Conservation (phyloP, 768 basidiomycete genomes). For the Naganishia friedmannii region DNA sequence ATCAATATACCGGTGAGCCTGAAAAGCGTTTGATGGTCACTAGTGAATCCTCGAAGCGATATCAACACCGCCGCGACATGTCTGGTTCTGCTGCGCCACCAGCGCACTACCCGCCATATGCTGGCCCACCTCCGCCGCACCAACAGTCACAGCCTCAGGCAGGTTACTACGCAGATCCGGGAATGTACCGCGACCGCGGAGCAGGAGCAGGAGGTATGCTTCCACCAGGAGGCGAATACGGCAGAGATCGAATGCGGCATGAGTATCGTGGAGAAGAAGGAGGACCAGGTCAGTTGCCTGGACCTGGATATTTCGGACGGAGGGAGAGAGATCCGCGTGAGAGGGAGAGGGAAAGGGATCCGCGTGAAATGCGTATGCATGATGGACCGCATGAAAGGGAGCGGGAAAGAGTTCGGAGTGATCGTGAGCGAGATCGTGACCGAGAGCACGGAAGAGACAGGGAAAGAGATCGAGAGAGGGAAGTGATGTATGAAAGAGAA, state of each 20-base stretch:
- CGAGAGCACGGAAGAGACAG: neutral
- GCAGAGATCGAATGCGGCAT: neutral
- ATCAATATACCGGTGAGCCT: too few relatives aligned
- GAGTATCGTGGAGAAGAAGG: neutral
- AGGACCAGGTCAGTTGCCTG: neutral
- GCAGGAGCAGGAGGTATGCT: neutral
- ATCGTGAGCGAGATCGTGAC: constrained; percentile 6
- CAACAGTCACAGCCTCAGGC: neutral
- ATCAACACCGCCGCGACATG: neutral
- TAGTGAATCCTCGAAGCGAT: neutral
- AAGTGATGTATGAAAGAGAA: constrained; percentile 31
- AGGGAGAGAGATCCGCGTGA: constrained; percentile 4
- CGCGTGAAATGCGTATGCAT: constrained; percentile 13
- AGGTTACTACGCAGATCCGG: neutral
- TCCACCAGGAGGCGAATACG: neutral
- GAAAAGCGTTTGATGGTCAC: too few relatives aligned
- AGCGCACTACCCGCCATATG: too few relatives aligned
- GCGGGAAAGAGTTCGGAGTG: constrained; percentile 33
- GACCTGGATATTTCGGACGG: neutral
- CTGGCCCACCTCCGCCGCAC: neutral
- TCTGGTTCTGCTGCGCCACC: neutral
- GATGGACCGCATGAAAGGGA: constrained; percentile 40
- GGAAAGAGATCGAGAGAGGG: constrained; percentile 28
- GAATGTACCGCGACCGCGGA: neutral
- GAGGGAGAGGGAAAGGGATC: constrained; percentile 1